Evolutionary conservation across 352 stramenopile genomes (phyloP).

Genomic region (Phytophthora aleatoria): DNA sequence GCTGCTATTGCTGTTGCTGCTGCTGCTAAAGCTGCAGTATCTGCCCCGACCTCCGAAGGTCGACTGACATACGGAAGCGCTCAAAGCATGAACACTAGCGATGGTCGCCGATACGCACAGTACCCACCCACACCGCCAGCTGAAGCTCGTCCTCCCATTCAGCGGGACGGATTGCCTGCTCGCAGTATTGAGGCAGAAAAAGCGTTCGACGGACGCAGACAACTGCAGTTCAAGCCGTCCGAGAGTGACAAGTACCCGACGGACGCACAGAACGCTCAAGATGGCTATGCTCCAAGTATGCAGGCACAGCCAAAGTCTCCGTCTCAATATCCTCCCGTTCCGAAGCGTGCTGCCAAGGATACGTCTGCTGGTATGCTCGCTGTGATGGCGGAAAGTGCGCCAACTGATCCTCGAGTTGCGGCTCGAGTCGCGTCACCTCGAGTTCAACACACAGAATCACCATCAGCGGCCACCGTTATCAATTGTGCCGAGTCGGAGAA

Average conservation of each 20-base stretch:
- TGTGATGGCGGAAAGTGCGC: slow-evolving; percentile 19
- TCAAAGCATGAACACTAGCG: slow-evolving; percentile 11
- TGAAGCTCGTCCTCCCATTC: slow-evolving; percentile 11
- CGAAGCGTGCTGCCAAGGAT: slow-evolving; percentile 68
- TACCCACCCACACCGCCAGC: slow-evolving; percentile 16
- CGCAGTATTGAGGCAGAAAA: slow-evolving; percentile 15
- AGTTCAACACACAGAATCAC: slow-evolving; percentile 39
- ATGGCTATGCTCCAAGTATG: slow-evolving; percentile 16
- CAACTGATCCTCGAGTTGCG: slow-evolving; percentile 12
- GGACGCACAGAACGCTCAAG: slow-evolving; percentile 12
- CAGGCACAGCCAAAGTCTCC: slow-evolving; percentile 29
- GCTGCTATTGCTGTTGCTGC: slow-evolving; percentile 9
- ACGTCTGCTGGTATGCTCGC: slow-evolving; percentile 17
- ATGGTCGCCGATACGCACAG: slow-evolving; percentile 18
- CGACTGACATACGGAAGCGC: slow-evolving; percentile 13
- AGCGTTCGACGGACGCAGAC: slow-evolving; percentile 19
- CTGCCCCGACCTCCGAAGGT: background rate
- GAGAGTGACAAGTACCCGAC: slow-evolving; percentile 18
- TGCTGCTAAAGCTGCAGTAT: background rate
- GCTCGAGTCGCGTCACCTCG: slow-evolving; percentile 8
- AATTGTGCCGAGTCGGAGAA: slow-evolving; percentile 77
- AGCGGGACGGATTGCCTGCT: slow-evolving; percentile 11
- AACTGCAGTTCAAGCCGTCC: slow-evolving; percentile 14
- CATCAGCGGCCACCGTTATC: slow-evolving; percentile 57
- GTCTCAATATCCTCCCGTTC: slow-evolving; percentile 14